Evolutionary conservation across 192 early-diverging fungal genomes (phyloP).

Genomic region (Martensiomyces pterosporus): DNA sequence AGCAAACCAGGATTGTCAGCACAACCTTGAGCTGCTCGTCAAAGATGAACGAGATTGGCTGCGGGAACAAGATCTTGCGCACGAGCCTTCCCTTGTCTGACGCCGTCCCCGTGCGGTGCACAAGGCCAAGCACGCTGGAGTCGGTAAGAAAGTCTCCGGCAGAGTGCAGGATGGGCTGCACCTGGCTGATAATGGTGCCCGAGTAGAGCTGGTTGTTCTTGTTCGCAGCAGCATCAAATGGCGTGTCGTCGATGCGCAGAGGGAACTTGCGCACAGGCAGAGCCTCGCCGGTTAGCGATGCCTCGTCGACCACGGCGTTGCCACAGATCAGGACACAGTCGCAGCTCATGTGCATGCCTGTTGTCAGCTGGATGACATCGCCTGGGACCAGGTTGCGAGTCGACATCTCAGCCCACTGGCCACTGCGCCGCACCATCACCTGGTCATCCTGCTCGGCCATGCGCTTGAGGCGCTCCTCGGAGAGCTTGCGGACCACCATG

Average conservation of each 20-base stretch:
- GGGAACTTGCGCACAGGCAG: conserved; percentile 69
- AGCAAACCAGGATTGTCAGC: conserved; percentile 53
- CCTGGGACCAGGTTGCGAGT: conserved; percentile 64
- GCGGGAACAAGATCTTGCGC: conserved; percentile 67
- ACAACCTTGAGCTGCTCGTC: conserved; percentile 71
- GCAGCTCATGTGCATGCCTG: conserved; percentile 51
- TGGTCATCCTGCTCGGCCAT: conserved; percentile 58
- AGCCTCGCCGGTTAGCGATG: conserved; percentile 64
- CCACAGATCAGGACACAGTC: conserved; percentile 53
- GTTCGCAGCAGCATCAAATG: conserved; percentile 19
- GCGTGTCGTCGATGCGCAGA: conserved; percentile 48
- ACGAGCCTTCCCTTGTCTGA: conserved; percentile 64
- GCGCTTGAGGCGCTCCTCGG: conserved; percentile 54
- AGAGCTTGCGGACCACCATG: conserved; percentile 49
- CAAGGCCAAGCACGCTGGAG: conserved; percentile 44
- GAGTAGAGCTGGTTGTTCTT: conserved; percentile 57
- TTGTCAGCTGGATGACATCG: conserved; percentile 59
- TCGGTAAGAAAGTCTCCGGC: conserved; percentile 17
- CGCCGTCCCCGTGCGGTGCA: conserved; percentile 56
- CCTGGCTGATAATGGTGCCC: conserved; percentile 58
- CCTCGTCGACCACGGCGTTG: conserved; percentile 64
- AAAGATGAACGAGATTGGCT: conserved; percentile 62
- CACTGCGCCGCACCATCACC: conserved; percentile 54
- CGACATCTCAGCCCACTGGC: conserved; percentile 50
- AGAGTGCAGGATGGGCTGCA: conserved; percentile 16